phyloP scores from a whole-genome alignment of 768 basidiomycete genomes.

The Lactarius vividus region DNA sequence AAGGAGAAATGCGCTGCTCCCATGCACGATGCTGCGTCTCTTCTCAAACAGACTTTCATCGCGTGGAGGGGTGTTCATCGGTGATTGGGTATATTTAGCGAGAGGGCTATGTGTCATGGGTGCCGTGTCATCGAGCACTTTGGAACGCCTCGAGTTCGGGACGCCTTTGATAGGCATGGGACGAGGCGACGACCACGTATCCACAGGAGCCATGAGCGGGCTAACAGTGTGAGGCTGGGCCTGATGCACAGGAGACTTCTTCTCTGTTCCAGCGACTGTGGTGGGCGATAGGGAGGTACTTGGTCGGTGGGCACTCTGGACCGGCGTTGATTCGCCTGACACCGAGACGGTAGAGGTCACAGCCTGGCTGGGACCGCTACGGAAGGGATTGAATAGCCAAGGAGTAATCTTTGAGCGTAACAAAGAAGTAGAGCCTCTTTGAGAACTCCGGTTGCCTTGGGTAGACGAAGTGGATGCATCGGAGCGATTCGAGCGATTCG shows the following conservation, averaged over 20 bases:
- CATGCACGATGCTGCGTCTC: slow-evolving; percentile 53
- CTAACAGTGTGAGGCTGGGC: slow-evolving; percentile 7
- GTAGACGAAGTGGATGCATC: slow-evolving; percentile 39
- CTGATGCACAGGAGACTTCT: background rate
- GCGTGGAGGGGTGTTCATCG: slow-evolving; percentile 65
- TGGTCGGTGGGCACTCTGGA: slow-evolving; percentile 30
- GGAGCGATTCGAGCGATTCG: slow-evolving; percentile 50
- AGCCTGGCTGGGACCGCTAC: slow-evolving; percentile 59
- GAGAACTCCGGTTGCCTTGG: slow-evolving; percentile 26
- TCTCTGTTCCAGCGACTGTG: background rate
- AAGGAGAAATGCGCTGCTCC: slow-evolving; percentile 33
- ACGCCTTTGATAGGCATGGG: slow-evolving; percentile 40
- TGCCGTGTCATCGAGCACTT: slow-evolving; percentile 55
- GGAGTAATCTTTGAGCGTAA: slow-evolving; percentile 60
- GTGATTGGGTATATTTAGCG: slow-evolving; percentile 49
- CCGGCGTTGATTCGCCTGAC: slow-evolving; percentile 40
- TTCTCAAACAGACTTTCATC: slow-evolving; percentile 54
- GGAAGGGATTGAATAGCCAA: slow-evolving; percentile 78
- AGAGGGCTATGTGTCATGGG: slow-evolving; percentile 47
- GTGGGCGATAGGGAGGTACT: slow-evolving; percentile 23
- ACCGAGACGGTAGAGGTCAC: slow-evolving; percentile 57
- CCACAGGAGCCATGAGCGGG: background rate
- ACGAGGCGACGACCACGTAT: slow-evolving; percentile 38
- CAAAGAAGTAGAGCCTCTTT: slow-evolving; percentile 32
- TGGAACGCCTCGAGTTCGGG: slow-evolving; percentile 39